phyloP scores from a whole-genome alignment of 306 rosid species.

The Casuarina cunninghamiana region DNA sequence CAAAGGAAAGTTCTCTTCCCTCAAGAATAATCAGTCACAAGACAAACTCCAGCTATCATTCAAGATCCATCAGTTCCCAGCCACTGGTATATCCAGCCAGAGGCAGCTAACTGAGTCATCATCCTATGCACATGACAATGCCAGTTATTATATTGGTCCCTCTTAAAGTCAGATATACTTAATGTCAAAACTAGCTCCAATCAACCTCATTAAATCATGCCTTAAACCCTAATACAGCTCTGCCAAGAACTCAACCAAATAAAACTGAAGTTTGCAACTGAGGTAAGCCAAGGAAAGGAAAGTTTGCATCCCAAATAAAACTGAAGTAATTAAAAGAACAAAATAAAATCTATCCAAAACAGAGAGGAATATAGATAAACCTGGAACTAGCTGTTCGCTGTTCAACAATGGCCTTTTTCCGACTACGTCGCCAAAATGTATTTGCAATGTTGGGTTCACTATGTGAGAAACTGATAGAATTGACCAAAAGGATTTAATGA shows the following conservation, averaged over 20 bases:
- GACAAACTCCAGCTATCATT: background rate
- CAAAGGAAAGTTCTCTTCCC: background rate
- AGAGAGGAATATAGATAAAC: constrained; percentile 51
- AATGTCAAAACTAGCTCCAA: background rate
- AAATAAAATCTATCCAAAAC: constrained; percentile 15
- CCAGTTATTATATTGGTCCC: background rate
- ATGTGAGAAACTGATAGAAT: constrained; percentile 85
- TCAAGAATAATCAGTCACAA: background rate
- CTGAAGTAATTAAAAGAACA: background rate
- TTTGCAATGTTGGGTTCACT: constrained; percentile 99
- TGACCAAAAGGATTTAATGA: constrained; percentile 46
- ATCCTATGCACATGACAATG: background rate
- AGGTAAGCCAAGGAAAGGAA: background rate
- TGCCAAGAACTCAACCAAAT: background rate
- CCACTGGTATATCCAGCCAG: background rate
- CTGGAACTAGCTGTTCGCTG: constrained; percentile 99
- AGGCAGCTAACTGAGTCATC: background rate
- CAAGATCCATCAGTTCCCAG: background rate
- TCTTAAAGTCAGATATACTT: background rate
- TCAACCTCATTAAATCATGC: background rate
- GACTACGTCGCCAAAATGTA: constrained; percentile 95
- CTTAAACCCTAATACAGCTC: background rate
- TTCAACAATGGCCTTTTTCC: constrained; percentile 93
- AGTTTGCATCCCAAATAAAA: background rate
- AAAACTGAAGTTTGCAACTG: background rate